A percentile compares a stretch with the other conserved stretches of the same genome.
These are phyloP conservation scores for Pseudovirgaria hyperparasitica DNA, from an alignment of 2,329 filamentous ascomycete genomes.

Conservation along the genomic window DNA sequence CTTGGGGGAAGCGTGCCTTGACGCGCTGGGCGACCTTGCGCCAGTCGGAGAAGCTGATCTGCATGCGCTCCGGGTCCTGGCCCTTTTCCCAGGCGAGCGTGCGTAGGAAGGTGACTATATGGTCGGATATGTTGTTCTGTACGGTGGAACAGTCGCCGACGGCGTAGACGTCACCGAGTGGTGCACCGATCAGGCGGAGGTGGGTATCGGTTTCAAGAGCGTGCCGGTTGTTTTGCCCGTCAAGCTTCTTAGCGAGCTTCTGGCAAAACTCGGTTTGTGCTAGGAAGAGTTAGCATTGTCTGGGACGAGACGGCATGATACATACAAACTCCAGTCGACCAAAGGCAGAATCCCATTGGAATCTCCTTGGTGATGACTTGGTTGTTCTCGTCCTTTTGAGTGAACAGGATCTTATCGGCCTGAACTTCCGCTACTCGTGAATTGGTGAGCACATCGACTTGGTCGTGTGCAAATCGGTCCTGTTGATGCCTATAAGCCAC, in stretches of 20 bases:
- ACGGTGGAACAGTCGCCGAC: conserved; percentile 94
- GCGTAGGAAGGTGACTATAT: conserved; percentile 81
- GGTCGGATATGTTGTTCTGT: conserved; percentile 90
- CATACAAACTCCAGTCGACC: conserved; percentile 79
- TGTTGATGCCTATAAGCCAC: conserved; percentile 7
- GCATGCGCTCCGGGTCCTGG: conserved; percentile 76
- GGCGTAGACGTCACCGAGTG: conserved; percentile 88
- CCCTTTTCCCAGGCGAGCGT: conserved; percentile 85
- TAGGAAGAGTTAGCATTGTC: not conserved
- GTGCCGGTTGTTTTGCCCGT: conserved; percentile 72
- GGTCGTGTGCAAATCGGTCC: conserved; percentile 77
- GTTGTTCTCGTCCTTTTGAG: conserved; percentile 64
- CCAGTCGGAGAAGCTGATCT: conserved; percentile 83
- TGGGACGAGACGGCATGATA: conserved; percentile 5
- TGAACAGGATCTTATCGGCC: conserved; percentile 75
- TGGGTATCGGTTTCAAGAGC: conserved; percentile 93
- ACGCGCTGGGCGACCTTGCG: conserved; percentile 70
- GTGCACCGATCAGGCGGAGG: conserved; percentile 75
- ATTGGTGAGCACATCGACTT: conserved; percentile 85
- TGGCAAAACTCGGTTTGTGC: conserved; percentile 71
- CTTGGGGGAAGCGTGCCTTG: conserved; percentile 81
- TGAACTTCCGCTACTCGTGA: conserved; percentile 83
- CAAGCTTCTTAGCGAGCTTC: conserved; percentile 62
- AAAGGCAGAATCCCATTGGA: conserved; percentile 90
- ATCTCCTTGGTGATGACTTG: conserved; percentile 77